Base-by-base conservation (phyloP, 345 rosid genomes). In the Salix koriyanagi region DNA sequence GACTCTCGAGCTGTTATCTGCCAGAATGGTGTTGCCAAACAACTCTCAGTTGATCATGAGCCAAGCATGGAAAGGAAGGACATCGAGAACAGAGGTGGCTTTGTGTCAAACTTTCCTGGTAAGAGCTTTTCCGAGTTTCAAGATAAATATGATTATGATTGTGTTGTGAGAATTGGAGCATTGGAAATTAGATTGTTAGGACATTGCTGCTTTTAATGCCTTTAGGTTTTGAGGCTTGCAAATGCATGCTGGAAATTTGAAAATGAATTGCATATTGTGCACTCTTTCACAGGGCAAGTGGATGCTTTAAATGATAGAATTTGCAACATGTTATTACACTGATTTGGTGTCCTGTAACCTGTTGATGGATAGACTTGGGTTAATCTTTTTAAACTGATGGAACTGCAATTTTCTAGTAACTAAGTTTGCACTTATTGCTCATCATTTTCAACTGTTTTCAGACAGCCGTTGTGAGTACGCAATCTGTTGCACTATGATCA, bases 1-100 rank as follows among this genome's bases (percentile, higher is more conserved):
- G 98, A 96, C 86, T 96, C 98, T 41, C 84, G 99, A 71, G 99
- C 97, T 64, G 93, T 93, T 60, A 84, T 96, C 67, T 83, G 91
- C 86, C 88, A 86, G 81, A 83, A 75, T 52, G 92, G 96, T 64
- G 84, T 83, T 74, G 96, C 95, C 5, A 87, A 88, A 81, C 98
- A 87, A 75, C 83, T 96, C 44, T 91, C 99, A 12, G 78, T 92
- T 54, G 99, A 96, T 90, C 99, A 96, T 46, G 98, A 96, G 72
- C 96, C 99, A 6, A 88, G 68, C 73, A 25, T 67, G 56, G 99
- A 93, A 84, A 93, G 81, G 85, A 65, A 88, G 75, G 83, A 66
- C 1, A 96, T 93, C 15, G 95, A 91, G 89, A 83, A 84, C 73
- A 84, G 91, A 87, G 99, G 99, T 65, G 97, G 98, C 66, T 96